Percentiles rank a stretch among this genome's conserved stretches.
phyloP scores from a whole-genome alignment of 2,329 filamentous ascomycete genomes.

The Penicillium sp. region DNA sequence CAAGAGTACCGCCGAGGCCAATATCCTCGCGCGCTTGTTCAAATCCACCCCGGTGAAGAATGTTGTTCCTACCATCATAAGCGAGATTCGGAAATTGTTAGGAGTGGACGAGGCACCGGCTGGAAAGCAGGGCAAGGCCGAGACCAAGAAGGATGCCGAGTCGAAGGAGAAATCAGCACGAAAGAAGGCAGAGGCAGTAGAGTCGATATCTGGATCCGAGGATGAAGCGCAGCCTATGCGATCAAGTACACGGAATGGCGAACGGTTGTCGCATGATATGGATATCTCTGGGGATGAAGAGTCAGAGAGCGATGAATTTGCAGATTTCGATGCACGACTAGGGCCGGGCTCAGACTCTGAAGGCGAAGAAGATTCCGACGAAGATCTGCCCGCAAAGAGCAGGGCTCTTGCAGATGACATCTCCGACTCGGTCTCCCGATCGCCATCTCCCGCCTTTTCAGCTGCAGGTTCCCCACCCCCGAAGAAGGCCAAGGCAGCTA shows the following conservation, averaged over 20 bases:
- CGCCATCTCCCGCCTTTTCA: constrained; percentile 29
- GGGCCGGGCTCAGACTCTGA: constrained; percentile 28
- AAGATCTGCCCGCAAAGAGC: constrained; percentile 18
- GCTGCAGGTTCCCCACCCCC: constrained; percentile 16
- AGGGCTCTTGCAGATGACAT: constrained; percentile 17
- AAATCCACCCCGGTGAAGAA: constrained; percentile 60
- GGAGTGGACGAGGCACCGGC: constrained; percentile 30
- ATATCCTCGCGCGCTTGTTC: constrained; percentile 59
- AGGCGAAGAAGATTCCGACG: constrained; percentile 23
- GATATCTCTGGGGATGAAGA: constrained; percentile 27
- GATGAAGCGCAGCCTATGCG: constrained; percentile 1
- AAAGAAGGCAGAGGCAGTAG: constrained; percentile 2
- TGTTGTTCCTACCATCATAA: constrained; percentile 49
- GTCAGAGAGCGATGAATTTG: constrained; percentile 28
- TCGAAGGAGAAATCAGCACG: constrained; percentile 9
- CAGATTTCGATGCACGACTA: constrained; percentile 36
- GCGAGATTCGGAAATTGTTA: constrained; percentile 39
- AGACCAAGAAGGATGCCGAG: constrained; percentile 8
- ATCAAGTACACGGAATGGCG: constrained; percentile 5
- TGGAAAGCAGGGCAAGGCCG: constrained; percentile 15
- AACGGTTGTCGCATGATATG: constrained; percentile 11
- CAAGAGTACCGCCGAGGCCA: constrained; percentile 50
- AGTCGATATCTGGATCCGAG: constrained; percentile 13
- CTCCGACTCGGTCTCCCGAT: constrained; percentile 38
- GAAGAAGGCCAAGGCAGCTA: constrained; percentile 26